phyloP scores from a whole-genome alignment of 1,284 basidiomycete species.

The Papiliotrema laurentii region DNA sequence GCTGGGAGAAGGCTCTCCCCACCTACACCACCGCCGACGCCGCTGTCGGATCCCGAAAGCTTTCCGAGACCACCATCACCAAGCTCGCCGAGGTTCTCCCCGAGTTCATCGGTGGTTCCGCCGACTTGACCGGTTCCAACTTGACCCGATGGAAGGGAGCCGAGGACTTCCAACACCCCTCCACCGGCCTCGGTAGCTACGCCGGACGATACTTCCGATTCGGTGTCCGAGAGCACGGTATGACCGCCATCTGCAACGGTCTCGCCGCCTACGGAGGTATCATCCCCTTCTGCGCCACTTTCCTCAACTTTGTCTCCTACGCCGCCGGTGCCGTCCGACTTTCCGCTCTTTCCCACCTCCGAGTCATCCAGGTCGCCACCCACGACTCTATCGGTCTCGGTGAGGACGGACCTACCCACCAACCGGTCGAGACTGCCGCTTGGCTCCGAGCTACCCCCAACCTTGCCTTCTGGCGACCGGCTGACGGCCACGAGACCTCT shows the following conservation, averaged over 20 bases:
- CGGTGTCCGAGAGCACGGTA: conserved; percentile 95
- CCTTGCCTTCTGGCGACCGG: conserved; percentile 84
- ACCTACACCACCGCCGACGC: conserved; percentile 68
- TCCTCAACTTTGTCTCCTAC: conserved; percentile 94
- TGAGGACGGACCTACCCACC: conserved; percentile 95
- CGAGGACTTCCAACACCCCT: conserved; percentile 84
- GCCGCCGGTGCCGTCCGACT: conserved; percentile 85
- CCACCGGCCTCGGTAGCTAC: conserved; percentile 77
- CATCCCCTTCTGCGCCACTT: conserved; percentile 81
- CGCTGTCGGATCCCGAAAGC: conserved; percentile 85
- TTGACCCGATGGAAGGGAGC: conserved; percentile 76
- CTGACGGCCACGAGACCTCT: conserved; percentile 91
- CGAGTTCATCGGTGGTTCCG: conserved; percentile 83
- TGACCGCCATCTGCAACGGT: conserved; percentile 94
- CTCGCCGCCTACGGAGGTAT: conserved; percentile 75
- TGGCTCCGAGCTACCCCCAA: conserved; percentile 88
- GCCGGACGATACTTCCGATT: conserved; percentile 88
- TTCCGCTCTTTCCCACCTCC: conserved; percentile 81
- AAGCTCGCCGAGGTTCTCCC: conserved; percentile 70
- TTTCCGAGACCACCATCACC: conserved; percentile 83
- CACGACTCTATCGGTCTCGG: conserved; percentile 85
- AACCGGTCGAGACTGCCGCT: conserved; percentile 83
- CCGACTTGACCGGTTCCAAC: conserved; percentile 89
- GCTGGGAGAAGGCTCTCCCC: conserved; percentile 83
- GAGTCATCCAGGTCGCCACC: conserved; percentile 66